These are phyloP conservation scores for Coffea eugenioides DNA, from an alignment of 257 asterid species.

Conservation along the genomic window DNA sequence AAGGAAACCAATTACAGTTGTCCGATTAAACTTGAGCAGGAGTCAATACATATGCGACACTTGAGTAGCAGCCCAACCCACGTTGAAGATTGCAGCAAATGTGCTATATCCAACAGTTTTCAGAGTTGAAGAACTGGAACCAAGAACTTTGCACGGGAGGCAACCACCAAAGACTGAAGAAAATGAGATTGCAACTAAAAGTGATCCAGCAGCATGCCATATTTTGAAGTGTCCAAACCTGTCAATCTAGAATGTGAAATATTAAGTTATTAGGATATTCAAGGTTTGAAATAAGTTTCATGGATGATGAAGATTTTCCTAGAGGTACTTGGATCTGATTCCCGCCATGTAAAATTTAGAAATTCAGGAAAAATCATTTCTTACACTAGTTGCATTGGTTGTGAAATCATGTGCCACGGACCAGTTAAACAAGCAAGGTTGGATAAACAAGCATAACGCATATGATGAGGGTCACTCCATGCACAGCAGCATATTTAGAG, in stretches of 20 bases:
- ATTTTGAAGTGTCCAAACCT: slow-evolving; percentile 78
- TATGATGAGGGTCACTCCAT: not conserved
- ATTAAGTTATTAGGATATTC: not conserved
- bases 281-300: not conserved
- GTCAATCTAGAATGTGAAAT: slow-evolving; percentile 60
- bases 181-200: slow-evolving; percentile 81
- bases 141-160: slow-evolving; percentile 74
- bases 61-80: slow-evolving; percentile 99
- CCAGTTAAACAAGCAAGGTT: not conserved
- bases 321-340: not conserved
- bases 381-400: not conserved
- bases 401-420: not conserved
- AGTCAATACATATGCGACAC: slow-evolving; percentile 82
- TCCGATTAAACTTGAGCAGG: not conserved
- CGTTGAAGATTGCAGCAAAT: slow-evolving; percentile 81
- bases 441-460: not conserved
- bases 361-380: not conserved
- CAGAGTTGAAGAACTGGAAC: slow-evolving; percentile 53
- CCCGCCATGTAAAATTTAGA: not conserved
- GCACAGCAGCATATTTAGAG: not conserved
- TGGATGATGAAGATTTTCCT: not conserved
- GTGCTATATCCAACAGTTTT: slow-evolving; percentile 67
- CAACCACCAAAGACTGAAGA: slow-evolving; percentile 95
- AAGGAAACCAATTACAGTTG: not conserved
- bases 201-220: slow-evolving; percentile 86